phyloP scores from a whole-genome alignment of 2,329 filamentous ascomycete genomes.

The Neobulgaria alba region DNA sequence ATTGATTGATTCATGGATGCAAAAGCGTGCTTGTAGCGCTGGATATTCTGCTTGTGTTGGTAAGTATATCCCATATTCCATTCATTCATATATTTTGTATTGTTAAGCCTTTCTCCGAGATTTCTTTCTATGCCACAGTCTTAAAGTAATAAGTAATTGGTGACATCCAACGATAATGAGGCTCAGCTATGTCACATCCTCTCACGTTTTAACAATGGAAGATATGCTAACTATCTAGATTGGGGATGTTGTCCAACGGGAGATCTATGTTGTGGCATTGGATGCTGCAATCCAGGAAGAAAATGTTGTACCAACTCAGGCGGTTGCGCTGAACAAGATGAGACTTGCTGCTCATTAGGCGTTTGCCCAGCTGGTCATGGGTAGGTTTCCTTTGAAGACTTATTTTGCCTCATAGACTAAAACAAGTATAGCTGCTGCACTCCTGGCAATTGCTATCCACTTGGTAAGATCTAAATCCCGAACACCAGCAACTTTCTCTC shows the following conservation, averaged over 20 bases:
- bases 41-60: not conserved
- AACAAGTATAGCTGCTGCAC: not conserved
- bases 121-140: no score
- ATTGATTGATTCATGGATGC: not conserved
- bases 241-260: not conserved
- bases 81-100: no score
- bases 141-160: not conserved
- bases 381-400: no score
- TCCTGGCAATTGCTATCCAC: not conserved
- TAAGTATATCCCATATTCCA: not conserved
- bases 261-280: not conserved
- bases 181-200: no score
- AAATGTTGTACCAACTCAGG: not conserved
- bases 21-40: not conserved
- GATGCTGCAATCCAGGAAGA: not conserved
- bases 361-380: not conserved
- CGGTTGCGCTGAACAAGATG: no score
- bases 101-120: no score
- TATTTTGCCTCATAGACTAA: no score
- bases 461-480: no score
- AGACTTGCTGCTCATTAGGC: no score
- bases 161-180: no score
- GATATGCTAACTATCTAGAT: not conserved
- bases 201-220: no score
- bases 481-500: no score